Conservation (phyloP, 1,284 basidiomycete genomes). For the Sporisorium reilianum region DNA sequence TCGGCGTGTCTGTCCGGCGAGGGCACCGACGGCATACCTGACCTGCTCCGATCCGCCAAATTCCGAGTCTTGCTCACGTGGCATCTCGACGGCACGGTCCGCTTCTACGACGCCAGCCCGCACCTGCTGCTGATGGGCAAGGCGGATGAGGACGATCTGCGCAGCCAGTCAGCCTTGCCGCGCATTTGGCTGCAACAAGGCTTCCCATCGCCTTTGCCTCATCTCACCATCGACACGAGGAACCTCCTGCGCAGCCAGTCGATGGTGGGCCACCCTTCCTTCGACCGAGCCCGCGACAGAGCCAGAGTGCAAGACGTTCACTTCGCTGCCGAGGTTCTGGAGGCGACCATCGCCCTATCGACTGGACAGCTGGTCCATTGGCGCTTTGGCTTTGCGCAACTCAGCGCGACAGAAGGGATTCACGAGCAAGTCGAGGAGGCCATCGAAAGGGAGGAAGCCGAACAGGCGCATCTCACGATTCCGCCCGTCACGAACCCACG, state of each 20-base stretch:
- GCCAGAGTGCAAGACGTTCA: constrained; percentile 45
- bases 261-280: constrained; percentile 48
- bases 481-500: constrained; percentile 37
- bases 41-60: constrained; percentile 26
- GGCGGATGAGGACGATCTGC: constrained; percentile 36
- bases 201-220: constrained; percentile 61
- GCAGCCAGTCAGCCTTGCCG: constrained; percentile 10
- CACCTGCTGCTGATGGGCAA: constrained; percentile 61
- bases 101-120: constrained; percentile 63
- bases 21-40: constrained; percentile 30
- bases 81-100: constrained; percentile 66
- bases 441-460: constrained; percentile 43
- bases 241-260: constrained; percentile 36
- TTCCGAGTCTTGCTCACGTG: constrained; percentile 61
- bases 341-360: constrained; percentile 49
- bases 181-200: constrained; percentile 43
- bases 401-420: constrained; percentile 51
- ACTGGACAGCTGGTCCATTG: constrained; percentile 58
- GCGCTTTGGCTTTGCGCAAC: constrained; percentile 51
- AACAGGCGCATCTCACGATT: constrained; percentile 28
- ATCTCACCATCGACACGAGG: constrained; percentile 57
- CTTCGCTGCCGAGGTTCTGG: constrained; percentile 57
- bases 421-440: constrained; percentile 47
- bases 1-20: constrained; percentile 32
- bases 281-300: constrained; percentile 45